Conservation (phyloP, 1,139 yeast species). For the Debaryomyces sp. region DNA sequence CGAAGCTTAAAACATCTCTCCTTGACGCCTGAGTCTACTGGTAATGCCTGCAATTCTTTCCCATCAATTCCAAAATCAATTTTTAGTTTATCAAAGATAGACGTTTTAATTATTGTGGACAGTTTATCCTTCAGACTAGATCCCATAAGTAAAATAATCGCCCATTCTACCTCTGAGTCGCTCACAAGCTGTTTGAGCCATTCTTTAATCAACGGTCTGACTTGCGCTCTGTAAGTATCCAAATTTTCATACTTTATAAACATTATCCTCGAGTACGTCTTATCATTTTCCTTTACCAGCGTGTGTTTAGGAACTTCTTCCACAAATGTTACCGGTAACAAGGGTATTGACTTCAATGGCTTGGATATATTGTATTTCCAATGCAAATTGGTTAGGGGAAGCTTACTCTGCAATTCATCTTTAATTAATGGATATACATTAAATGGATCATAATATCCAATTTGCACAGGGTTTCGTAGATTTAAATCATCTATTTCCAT, state of each 20-base stretch:
- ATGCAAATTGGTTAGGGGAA: slow-evolving; percentile 76
- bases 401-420: slow-evolving; percentile 50
- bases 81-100: slow-evolving; percentile 64
- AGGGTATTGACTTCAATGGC: slow-evolving; percentile 68
- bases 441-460: slow-evolving; percentile 89
- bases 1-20: slow-evolving; percentile 46
- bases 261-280: slow-evolving; percentile 69
- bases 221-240: slow-evolving; percentile 77
- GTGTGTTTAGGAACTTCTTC: slow-evolving; percentile 58
- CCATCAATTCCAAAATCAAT: slow-evolving; percentile 62
- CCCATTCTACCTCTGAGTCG: slow-evolving; percentile 58
- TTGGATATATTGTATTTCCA: slow-evolving; percentile 65
- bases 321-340: slow-evolving; percentile 57
- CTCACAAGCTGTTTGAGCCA: slow-evolving; percentile 67
- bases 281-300: slow-evolving; percentile 19
- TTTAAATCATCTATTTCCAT: slow-evolving; percentile 15
- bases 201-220: slow-evolving; percentile 77
- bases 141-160: slow-evolving; percentile 59
- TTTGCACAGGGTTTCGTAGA: slow-evolving; percentile 33
- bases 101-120: slow-evolving; percentile 48
- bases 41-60: slow-evolving; percentile 29
- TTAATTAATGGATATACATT: slow-evolving; percentile 60
- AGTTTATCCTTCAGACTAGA: slow-evolving; percentile 46
- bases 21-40: slow-evolving; percentile 17
- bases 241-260: slow-evolving; percentile 65